phyloP scores from a whole-genome alignment of 805 yeast species.

The Cyberlindnera euphorbiiphila region DNA sequence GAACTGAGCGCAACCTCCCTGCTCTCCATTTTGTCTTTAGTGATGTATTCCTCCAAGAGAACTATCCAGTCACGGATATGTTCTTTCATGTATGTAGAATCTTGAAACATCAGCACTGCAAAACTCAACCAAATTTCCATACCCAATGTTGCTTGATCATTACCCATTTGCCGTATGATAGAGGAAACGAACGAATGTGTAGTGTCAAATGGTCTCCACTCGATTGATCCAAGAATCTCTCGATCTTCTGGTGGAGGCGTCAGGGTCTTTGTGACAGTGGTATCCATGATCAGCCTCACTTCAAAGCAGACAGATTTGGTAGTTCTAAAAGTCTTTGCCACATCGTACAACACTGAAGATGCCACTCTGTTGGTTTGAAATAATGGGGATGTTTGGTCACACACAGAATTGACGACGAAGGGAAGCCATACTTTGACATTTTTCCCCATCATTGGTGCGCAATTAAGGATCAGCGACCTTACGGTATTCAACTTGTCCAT shows the following conservation, averaged over 20 bases:
- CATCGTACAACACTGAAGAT: conserved; percentile 13
- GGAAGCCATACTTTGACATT: conserved; percentile 25
- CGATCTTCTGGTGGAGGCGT: conserved; percentile 8
- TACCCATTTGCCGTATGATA: too few species aligned
- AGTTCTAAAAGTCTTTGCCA: conserved; percentile 17
- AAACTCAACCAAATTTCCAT: conserved; percentile 25
- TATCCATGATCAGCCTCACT: conserved; percentile 4
- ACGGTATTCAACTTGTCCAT: conserved; percentile 23
- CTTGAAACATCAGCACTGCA: conserved; percentile 17
- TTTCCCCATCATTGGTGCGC: conserved; percentile 27
- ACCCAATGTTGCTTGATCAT: too few species aligned
- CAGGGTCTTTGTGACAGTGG: conserved; percentile 13
- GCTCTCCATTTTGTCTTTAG: conserved; percentile 2
- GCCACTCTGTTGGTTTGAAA: conserved; percentile 14
- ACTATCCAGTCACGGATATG: too few species aligned
- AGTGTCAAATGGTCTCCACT: conserved; percentile 10
- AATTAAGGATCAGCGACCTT: conserved; percentile 17
- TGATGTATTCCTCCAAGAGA: too few species aligned
- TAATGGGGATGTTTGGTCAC: conserved; percentile 17
- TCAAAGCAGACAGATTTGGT: conserved; percentile 23
- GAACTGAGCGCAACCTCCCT: conserved; percentile 9
- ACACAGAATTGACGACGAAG: conserved; percentile 18
- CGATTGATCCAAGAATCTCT: conserved; percentile 12
- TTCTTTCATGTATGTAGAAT: conserved; percentile 6
- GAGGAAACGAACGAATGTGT: too few species aligned